Evolutionary conservation across 2,329 filamentous ascomycete genomes (phyloP).

Genomic region (Ascosphaera acerosa): DNA sequence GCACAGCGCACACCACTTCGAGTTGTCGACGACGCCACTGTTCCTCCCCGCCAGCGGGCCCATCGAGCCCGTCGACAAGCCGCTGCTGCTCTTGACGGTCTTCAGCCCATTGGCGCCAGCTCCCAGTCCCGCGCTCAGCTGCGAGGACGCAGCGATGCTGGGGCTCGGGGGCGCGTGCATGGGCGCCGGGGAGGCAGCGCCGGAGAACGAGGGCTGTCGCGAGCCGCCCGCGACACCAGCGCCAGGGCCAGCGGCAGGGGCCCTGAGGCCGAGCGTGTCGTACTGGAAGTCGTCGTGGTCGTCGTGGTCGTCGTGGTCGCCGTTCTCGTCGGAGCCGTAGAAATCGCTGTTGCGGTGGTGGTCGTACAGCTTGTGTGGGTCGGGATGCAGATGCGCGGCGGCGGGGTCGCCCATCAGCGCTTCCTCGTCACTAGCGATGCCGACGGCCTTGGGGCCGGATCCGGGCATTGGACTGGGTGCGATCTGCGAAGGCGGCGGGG

Average conservation of each 20-base stretch:
- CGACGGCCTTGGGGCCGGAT: neutral
- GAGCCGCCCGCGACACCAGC: neutral
- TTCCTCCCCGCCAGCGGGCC: slow-evolving; percentile 54
- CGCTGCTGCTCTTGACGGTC: slow-evolving; percentile 17
- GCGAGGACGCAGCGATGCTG: slow-evolving; percentile 6
- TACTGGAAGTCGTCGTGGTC: neutral
- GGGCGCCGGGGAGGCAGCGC: slow-evolving; percentile 3
- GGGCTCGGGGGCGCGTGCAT: too few relatives aligned
- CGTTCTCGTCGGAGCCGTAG: neutral
- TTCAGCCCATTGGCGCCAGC: too few relatives aligned
- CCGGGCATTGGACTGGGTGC: slow-evolving; percentile 1
- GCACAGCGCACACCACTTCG: slow-evolving; percentile 93
- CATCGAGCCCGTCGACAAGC: slow-evolving; percentile 15
- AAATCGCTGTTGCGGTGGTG: neutral
- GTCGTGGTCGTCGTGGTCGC: neutral
- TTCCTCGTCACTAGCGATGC: neutral
- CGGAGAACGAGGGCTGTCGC: neutral
- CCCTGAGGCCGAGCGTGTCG: neutral
- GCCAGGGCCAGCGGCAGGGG: too few relatives aligned
- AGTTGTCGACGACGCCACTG: slow-evolving; percentile 50
- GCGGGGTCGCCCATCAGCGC: neutral
- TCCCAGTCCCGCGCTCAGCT: too few relatives aligned
- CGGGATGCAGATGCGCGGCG: neutral
- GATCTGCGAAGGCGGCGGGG: slow-evolving; percentile 5
- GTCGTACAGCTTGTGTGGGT: neutral